A percentile compares a stretch with the other conserved stretches of the same genome.
Conservation (phyloP, 2,329 filamentous ascomycete species). For the Trichophaea hybrida region DNA sequence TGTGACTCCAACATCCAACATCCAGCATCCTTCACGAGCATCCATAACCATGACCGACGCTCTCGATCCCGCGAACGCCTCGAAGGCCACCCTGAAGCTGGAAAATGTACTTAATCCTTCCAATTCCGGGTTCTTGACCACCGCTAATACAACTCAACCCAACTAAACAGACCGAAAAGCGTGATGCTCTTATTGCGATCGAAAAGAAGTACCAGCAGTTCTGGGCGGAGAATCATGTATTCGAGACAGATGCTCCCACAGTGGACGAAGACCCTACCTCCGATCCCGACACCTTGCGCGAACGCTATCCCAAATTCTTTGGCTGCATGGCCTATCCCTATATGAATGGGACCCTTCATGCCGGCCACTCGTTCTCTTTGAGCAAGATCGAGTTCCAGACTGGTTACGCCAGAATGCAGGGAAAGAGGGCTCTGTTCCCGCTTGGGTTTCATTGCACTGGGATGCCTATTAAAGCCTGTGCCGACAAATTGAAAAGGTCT, state of each 20-base stretch:
- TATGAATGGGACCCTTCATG: slow-evolving; percentile 80
- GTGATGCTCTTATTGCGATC: slow-evolving; percentile 63
- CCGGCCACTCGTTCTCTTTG: slow-evolving; percentile 81
- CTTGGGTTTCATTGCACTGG: slow-evolving; percentile 93
- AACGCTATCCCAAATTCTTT: slow-evolving; percentile 81
- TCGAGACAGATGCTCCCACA: slow-evolving; percentile 74
- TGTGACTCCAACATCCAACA: no score
- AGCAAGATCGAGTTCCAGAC: slow-evolving; percentile 87
- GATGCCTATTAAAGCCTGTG: slow-evolving; percentile 95
- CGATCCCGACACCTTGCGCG: slow-evolving; percentile 57
- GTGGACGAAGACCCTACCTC: slow-evolving; percentile 63
- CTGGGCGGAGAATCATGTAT: slow-evolving; percentile 65
- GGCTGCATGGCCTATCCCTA: slow-evolving; percentile 65
- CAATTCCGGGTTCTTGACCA: not conserved
- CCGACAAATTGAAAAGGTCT: slow-evolving; percentile 71
- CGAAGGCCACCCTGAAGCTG: slow-evolving; percentile 50
- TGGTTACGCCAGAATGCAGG: slow-evolving; percentile 78
- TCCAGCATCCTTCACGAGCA: no score
- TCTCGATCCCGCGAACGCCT: slow-evolving; percentile 25
- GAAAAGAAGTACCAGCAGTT: slow-evolving; percentile 87
- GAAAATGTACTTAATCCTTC: slow-evolving; percentile 38
- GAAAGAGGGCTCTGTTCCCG: slow-evolving; percentile 74
- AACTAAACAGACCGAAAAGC: slow-evolving; percentile 58
- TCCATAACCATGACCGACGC: slow-evolving; percentile 17
- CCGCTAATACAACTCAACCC: slow-evolving; percentile 24